Evolutionary conservation across 805 yeast species (phyloP), one percentile per base, ranked within the genome.

Genomic region (Schizosaccharomyces cryophilus): DNA sequence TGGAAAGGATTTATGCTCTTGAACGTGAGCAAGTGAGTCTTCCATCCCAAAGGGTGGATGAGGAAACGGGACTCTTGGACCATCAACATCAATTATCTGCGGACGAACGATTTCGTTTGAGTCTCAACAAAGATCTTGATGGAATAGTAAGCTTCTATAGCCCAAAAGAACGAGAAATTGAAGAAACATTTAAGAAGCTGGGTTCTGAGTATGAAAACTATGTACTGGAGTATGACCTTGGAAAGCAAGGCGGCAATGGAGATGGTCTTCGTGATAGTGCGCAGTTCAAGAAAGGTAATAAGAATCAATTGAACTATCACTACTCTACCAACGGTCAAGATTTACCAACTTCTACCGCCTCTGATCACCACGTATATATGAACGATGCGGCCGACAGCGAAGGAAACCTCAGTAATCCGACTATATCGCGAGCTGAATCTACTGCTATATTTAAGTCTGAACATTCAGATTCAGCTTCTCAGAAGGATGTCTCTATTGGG

Each of bases 91-190:
- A 19, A 17, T 26, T 15, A 26, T 6, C 7, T 62, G 82, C 86
- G 5, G 72, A 78, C 1, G 71, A 71, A 21, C 80, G 80, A n/a
- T 90, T 89, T 66, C 66, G 73, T 1, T 76, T 80, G 21, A 90
- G 93, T 1, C 73, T 93, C 63, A 87, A 90, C 69, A 77, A 79
- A 7, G 97, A 93, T 70, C 73, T 86, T 64, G 70, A 68, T 60
- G 87, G 87, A 69, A 81, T 93, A 59, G 89, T 87, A 70, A 75
- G 73, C 58, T 93, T 93, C 68, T 93, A 81, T 71, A 72, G 72
- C 54, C 72, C 74, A 38, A 88, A 84, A 66, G 95, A 89, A 69
- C 72, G 70, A n/a, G 77, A 76, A 54, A 74, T 81, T 4, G 77
- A 72, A 63, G 72, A 69, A 31, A 80, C 77, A 61, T 80, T 82